Base-by-base conservation (phyloP, 192 early-diverging fungal genomes). In the Lobosporangium transversale region DNA sequence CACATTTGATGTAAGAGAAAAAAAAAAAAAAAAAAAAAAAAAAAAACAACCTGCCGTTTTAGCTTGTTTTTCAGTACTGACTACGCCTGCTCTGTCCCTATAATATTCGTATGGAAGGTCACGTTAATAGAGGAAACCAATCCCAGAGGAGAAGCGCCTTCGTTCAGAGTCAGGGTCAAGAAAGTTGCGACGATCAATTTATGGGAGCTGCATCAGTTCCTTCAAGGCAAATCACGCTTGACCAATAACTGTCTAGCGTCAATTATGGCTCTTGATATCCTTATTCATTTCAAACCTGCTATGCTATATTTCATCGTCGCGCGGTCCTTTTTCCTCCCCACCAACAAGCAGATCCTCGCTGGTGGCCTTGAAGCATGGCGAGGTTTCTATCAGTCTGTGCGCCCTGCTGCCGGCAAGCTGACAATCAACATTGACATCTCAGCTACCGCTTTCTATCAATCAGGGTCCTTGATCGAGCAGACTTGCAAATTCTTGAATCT, bases 321-420 rank as follows among this genome's bases (percentile, higher is more conserved):
- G 6, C 86, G 95, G 3, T 96, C 94, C 21, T 97, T 98, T 83
- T 97, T 91, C 62, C 96, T 93, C 2, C 84, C 89, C 29, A 74
- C 83, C 8, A 81, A 81, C 45, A 68, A 64, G 0, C 44, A 48
- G 24, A 44, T 56, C 32, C 86, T 87, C 0, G 58, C 79, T 6
- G 90, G 94, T 21, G 92, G 94, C 21, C 85, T 90, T 23, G 93
- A 96, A 78, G 87, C 93, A 4, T 96, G 95, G 95, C 87, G 90
- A 68, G 97, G 97, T 24, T 94, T 90, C 71, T 95, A 94, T 61
- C 93, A 95, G 54, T 93, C 91, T 26, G 84, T 94, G 36, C 86
- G 91, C 9, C 93, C 95, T 0, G 83, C 89, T 32, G 23, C 74
- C n/a, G 92, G 93, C 60, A 80, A 73, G 37, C 84, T 93, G 66